Evolutionary conservation across 768 basidiomycete genomes (phyloP).

Genomic region (Cystofilobasidium bisporidii): DNA sequence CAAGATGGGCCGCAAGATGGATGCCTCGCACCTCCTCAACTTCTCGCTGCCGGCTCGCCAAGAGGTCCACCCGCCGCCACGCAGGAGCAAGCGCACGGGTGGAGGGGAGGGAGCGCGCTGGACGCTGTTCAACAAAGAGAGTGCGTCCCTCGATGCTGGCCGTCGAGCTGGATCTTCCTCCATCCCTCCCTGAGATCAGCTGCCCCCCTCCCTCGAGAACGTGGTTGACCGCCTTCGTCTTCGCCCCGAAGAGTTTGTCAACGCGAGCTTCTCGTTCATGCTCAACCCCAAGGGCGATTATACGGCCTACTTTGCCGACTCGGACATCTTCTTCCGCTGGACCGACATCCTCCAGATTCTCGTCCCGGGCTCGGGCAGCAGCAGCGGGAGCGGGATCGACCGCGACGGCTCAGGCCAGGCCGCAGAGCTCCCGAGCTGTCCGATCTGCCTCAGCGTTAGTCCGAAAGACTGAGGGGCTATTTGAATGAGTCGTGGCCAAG

Average conservation of each 20-base stretch:
- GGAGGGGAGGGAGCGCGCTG: conserved; percentile 46
- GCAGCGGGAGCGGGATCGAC: no score
- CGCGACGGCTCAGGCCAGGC: conserved; percentile 47
- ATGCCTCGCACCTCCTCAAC: conserved; percentile 71
- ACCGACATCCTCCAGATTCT: conserved; percentile 89
- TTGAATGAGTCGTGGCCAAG: no score
- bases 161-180: background rate
- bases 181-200: background rate
- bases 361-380: conserved; percentile 44
- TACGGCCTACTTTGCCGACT: conserved; percentile 86
- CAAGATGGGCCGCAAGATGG: conserved; percentile 1
- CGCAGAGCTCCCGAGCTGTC: conserved; percentile 61
- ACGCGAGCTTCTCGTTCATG: conserved; percentile 91
- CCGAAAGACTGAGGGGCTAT: no score
- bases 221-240: conserved; percentile 3
- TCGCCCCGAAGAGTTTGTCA: conserved; percentile 68
- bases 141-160: conserved; percentile 61
- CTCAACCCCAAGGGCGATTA: conserved; percentile 88
- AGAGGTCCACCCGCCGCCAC: conserved; percentile 43
- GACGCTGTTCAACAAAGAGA: conserved; percentile 80
- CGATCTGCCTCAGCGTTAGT: conserved; percentile 78
- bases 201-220: background rate
- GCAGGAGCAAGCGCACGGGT: conserved; percentile 62
- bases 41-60: conserved; percentile 82
- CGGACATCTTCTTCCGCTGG: conserved; percentile 97